phyloP scores from a whole-genome alignment of 768 basidiomycete genomes.

The Hericium coralloides region DNA sequence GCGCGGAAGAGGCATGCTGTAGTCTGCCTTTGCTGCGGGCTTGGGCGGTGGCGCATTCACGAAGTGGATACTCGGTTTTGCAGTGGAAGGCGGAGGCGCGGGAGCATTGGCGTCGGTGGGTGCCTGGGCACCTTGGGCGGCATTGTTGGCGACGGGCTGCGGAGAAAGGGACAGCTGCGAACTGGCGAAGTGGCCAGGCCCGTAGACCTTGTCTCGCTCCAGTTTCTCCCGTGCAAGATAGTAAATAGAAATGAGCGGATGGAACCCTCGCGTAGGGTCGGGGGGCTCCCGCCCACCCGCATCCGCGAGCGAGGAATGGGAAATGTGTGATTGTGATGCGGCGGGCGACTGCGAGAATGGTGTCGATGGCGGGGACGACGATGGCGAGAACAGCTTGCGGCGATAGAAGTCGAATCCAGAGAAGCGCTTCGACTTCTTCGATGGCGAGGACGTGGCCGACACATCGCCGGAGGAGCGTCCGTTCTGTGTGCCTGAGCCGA shows the following conservation, averaged over 20 bases:
- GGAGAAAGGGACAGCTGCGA: slow-evolving; percentile 67
- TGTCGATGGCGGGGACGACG: slow-evolving; percentile 38
- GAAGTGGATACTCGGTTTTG: slow-evolving; percentile 15
- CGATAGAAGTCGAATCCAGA: slow-evolving; percentile 93
- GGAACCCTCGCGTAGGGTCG: slow-evolving; percentile 90
- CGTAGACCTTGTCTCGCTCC: slow-evolving; percentile 90
- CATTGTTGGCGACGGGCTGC: background rate
- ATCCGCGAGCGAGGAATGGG: slow-evolving; percentile 37
- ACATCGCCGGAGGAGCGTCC: slow-evolving; percentile 3
- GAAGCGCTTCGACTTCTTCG: slow-evolving; percentile 75
- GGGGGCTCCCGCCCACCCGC: slow-evolving; percentile 33
- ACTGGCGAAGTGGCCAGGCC: slow-evolving; percentile 87
- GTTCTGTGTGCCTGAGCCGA: slow-evolving; percentile 6
- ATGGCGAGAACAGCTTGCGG: slow-evolving; percentile 70
- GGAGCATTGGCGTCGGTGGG: slow-evolving; percentile 6
- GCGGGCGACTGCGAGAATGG: slow-evolving; percentile 54
- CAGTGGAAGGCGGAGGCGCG: slow-evolving; percentile 11
- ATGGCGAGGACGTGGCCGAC: slow-evolving; percentile 13
- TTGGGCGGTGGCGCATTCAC: slow-evolving; percentile 20
- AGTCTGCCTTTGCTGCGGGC: slow-evolving; percentile 46
- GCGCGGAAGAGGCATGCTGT: slow-evolving; percentile 75
- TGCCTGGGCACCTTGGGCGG: background rate
- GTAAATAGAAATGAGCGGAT: slow-evolving; percentile 94
- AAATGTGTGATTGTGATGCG: slow-evolving; percentile 47
- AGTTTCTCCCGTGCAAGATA: slow-evolving; percentile 93